Evolutionary conservation across 176 grass and related monocot genomes (phyloP).

Genomic region (Oryza brachyantha): DNA sequence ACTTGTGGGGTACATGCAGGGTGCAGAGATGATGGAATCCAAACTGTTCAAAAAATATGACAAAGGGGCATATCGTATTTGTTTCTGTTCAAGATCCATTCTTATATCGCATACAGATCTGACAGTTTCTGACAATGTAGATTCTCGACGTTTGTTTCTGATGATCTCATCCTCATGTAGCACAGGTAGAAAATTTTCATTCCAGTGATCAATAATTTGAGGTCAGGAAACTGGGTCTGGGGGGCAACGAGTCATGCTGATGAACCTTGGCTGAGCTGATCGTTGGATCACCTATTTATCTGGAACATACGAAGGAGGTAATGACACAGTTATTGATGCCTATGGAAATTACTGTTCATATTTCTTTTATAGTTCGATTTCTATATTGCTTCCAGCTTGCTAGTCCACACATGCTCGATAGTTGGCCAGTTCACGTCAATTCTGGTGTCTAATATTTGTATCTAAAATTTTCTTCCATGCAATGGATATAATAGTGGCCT

Average conservation of each 20-base stretch:
- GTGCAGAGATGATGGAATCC: background rate
- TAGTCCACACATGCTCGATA: background rate
- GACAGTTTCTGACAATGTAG: slow-evolving; percentile 34
- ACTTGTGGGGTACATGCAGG: background rate
- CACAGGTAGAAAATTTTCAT: slow-evolving; percentile 25
- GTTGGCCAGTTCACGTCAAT: background rate
- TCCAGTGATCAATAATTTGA: slow-evolving; percentile 26
- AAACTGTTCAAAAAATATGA: too few species aligned
- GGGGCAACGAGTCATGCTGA: slow-evolving; percentile 23
- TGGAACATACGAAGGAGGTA: slow-evolving; percentile 2
- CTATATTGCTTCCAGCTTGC: background rate
- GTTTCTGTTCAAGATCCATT: slow-evolving; percentile 10
- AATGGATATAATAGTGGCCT: background rate
- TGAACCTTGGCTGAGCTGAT: slow-evolving; percentile 23
- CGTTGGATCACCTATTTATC: slow-evolving; percentile 20
- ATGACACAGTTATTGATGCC: background rate
- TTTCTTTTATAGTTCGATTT: background rate
- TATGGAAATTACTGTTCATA: slow-evolving; percentile 8
- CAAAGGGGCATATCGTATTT: slow-evolving; percentile 1
- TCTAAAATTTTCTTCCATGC: slow-evolving; percentile 6
- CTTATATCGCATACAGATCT: slow-evolving; percentile 25
- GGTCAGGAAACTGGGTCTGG: slow-evolving; percentile 18
- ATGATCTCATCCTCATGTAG: slow-evolving; percentile 21
- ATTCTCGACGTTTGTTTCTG: slow-evolving; percentile 33
- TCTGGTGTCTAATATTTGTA: background rate